Conservation (phyloP, 2,329 filamentous ascomycete genomes). For the Arachnomyces sp. region DNA sequence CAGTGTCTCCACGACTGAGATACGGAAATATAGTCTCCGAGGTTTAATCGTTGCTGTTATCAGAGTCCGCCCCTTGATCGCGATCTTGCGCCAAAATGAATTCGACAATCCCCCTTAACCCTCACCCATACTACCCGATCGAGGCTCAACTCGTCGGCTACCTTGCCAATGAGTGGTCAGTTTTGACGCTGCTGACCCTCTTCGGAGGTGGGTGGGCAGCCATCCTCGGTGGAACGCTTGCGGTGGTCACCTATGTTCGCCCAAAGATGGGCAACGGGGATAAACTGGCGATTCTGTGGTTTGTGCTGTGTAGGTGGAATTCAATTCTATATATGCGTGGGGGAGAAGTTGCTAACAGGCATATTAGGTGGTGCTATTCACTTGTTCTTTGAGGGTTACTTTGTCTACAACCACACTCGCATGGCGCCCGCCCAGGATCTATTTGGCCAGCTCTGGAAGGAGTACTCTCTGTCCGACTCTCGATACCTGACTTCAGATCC, state of each 20-base stretch:
- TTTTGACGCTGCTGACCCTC: conserved; percentile 49
- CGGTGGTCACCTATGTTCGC: conserved; percentile 45
- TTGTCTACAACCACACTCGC: conserved; percentile 57
- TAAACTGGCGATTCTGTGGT: conserved; percentile 61
- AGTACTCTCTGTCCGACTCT: conserved; percentile 80
- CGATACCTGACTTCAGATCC: conserved; percentile 73
- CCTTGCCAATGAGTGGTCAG: conserved; percentile 55
- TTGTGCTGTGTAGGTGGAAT: conserved; percentile 55
- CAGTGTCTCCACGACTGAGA: neutral
- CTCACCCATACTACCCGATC: conserved; percentile 65
- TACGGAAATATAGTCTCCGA: neutral
- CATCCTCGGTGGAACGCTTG: conserved; percentile 51
- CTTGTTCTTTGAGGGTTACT: conserved; percentile 79
- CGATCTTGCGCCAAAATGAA: conserved; percentile 8
- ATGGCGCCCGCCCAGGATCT: conserved; percentile 62
- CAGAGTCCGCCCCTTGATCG: too few relatives aligned
- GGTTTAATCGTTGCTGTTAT: neutral
- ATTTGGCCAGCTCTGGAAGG: conserved; percentile 85
- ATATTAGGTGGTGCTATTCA: conserved; percentile 49
- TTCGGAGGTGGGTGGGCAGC: conserved; percentile 51
- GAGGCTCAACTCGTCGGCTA: conserved; percentile 55
- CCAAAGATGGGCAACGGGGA: conserved; percentile 49
- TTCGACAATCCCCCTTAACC: conserved; percentile 9
- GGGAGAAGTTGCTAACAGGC: conserved; percentile 4
- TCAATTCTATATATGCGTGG: neutral